Conservation (phyloP, 1,284 basidiomycete species). For the Cerrena zonata region DNA sequence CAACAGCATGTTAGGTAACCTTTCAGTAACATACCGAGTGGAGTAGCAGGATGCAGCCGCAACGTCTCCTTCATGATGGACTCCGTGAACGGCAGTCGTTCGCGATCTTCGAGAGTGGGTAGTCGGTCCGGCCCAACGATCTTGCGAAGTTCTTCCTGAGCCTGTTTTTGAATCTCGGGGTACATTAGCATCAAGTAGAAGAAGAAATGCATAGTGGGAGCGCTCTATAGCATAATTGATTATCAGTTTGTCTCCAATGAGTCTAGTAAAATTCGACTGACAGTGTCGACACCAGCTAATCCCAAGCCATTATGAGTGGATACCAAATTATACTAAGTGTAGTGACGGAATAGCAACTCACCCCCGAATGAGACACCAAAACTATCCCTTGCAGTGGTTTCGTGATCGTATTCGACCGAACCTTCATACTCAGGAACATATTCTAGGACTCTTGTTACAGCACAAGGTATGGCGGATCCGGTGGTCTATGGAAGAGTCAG, state of each 20-base stretch:
- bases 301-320: not conserved
- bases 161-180: constrained; percentile 27
- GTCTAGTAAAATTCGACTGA: not conserved
- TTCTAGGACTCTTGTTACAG: not conserved
- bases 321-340: not conserved
- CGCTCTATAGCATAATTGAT: constrained; percentile 15
- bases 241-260: not conserved
- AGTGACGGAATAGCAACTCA: not conserved
- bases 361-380: not conserved
- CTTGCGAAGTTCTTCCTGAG: constrained; percentile 28
- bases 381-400: not conserved
- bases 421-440: not conserved
- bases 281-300: not conserved
- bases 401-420: not conserved
- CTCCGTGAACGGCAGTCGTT: constrained; percentile 27
- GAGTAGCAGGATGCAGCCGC: constrained; percentile 7
- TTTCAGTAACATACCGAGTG: constrained; percentile 1
- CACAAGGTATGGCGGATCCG: not conserved
- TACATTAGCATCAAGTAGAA: constrained; percentile 27
- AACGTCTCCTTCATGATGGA: constrained; percentile 30
- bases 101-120: constrained; percentile 23
- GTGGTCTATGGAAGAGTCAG: constrained; percentile 10
- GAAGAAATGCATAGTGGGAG: constrained; percentile 16
- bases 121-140: constrained; percentile 27
- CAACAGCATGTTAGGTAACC: not conserved